A percentile compares a stretch with the other conserved stretches of the same genome.
These are phyloP conservation scores for Taphrina populina DNA, from an alignment of 1,139 yeast species.

Conservation along the genomic window DNA sequence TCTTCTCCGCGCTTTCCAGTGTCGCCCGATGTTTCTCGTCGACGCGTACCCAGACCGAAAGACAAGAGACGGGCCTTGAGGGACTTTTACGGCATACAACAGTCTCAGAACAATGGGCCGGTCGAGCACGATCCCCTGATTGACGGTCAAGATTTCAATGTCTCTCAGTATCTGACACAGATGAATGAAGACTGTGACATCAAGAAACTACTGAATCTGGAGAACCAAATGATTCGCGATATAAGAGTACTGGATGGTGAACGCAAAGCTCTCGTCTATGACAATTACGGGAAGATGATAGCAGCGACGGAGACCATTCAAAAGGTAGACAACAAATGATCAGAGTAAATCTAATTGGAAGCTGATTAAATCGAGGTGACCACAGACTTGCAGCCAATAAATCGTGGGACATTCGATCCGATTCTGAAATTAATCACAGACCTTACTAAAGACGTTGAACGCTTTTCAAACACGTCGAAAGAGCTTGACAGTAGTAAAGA, in stretches of 20 bases:
- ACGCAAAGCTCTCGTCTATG: conserved; percentile 50
- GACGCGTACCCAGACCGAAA: conserved; percentile 24
- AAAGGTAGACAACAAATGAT: neutral
- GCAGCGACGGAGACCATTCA: conserved; percentile 46
- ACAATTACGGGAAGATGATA: conserved; percentile 49
- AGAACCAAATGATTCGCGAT: conserved; percentile 45
- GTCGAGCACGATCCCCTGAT: conserved; percentile 40
- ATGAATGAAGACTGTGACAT: conserved; percentile 42
- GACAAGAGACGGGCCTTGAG: conserved; percentile 44
- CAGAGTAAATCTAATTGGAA: neutral
- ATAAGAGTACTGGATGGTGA: conserved; percentile 48
- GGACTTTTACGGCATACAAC: conserved; percentile 47
- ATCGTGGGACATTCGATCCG: conserved; percentile 2
- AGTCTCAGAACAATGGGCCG: conserved; percentile 34
- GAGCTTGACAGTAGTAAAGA: no score
- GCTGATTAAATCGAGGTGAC: neutral
- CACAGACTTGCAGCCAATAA: conserved; percentile 4
- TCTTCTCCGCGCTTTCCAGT: conserved; percentile 17
- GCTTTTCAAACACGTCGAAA: no score
- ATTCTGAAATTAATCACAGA: conserved; percentile 6
- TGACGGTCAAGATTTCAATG: conserved; percentile 40
- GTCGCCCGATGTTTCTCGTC: conserved; percentile 10
- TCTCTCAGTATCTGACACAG: conserved; percentile 41
- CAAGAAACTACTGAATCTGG: conserved; percentile 43
- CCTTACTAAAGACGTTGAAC: conserved; percentile 1